Evolutionary conservation across 2,329 filamentous ascomycete genomes (phyloP).

Genomic region (Alternaria brassicae): DNA sequence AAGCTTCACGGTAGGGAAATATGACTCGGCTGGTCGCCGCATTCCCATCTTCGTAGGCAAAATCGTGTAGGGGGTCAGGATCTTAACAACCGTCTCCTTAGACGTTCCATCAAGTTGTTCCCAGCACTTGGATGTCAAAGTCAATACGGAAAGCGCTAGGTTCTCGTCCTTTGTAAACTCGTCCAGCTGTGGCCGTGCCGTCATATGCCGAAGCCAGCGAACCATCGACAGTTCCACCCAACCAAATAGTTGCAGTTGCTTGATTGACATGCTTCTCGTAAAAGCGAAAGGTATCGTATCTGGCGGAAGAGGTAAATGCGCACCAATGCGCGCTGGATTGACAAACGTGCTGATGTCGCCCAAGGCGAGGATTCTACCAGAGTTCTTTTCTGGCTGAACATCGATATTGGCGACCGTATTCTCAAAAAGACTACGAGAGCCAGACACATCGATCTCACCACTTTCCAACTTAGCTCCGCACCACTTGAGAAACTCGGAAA

Average conservation of each 20-base stretch:
- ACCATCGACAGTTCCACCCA: conserved; percentile 87
- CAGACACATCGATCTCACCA: conserved; percentile 74
- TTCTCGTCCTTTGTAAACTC: conserved; percentile 72
- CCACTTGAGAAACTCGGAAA: conserved; percentile 86
- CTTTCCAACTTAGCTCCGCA: conserved; percentile 72
- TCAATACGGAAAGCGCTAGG: conserved; percentile 79
- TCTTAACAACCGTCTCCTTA: conserved; percentile 68
- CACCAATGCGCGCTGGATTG: conserved; percentile 77
- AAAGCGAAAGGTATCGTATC: conserved; percentile 86
- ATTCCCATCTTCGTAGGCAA: conserved; percentile 93
- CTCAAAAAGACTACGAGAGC: conserved; percentile 74
- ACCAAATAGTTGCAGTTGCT: conserved; percentile 78
- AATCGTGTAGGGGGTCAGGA: conserved; percentile 73
- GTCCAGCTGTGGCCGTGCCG: conserved; percentile 64
- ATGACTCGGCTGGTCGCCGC: conserved; percentile 83
- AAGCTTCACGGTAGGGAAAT: conserved; percentile 90
- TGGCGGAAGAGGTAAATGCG: conserved; percentile 80
- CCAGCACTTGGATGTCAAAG: conserved; percentile 87
- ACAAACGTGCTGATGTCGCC: conserved; percentile 78
- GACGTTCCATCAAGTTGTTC: conserved; percentile 74
- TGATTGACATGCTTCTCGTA: conserved; percentile 70
- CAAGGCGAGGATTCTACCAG: conserved; percentile 77
- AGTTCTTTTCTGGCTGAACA: conserved; percentile 59
- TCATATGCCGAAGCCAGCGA: conserved; percentile 82
- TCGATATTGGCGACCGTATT: conserved; percentile 76